Conservation (phyloP, 1,139 yeast species). For the Magnusiomyces tetraspermus region DNA sequence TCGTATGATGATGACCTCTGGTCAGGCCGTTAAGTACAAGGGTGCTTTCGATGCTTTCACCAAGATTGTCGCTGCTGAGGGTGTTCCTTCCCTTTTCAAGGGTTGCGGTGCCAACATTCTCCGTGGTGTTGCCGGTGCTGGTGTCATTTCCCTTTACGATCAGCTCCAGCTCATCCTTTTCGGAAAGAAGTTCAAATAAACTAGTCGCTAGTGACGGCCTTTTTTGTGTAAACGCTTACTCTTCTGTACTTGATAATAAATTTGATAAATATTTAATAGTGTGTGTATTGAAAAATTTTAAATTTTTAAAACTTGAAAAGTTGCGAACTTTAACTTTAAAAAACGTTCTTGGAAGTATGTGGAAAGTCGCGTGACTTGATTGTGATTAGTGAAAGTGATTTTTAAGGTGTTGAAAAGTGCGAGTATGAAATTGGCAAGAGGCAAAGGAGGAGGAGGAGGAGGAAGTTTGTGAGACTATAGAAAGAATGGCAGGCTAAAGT, state of each 20-base stretch:
- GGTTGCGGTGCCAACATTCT: conserved; percentile 84
- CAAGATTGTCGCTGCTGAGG: conserved; percentile 65
- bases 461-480: too few relatives aligned
- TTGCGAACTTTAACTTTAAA: too few relatives aligned
- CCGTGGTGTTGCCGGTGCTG: conserved; percentile 86
- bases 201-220: too few relatives aligned
- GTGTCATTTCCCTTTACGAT: conserved; percentile 74
- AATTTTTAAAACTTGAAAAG: too few relatives aligned
- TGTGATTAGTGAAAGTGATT: too few relatives aligned
- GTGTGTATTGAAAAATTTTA: too few relatives aligned
- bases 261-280: neutral
- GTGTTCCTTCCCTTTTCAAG: conserved; percentile 64
- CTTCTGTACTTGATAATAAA: neutral
- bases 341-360: too few relatives aligned
- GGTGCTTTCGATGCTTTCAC: conserved; percentile 67
- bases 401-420: too few relatives aligned
- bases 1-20: conserved; percentile 85
- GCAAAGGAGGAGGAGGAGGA: too few relatives aligned
- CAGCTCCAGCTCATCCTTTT: conserved; percentile 64
- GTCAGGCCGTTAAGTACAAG: conserved; percentile 68
- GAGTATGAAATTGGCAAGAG: too few relatives aligned
- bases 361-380: too few relatives aligned
- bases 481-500: too few relatives aligned
- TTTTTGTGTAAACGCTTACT: neutral
- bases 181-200: conserved; percentile 60